Percentiles rank a stretch among this genome's conserved stretches.
phyloP scores from a whole-genome alignment of 2,329 filamentous ascomycete species.

The Rasamsonia emersonii region DNA sequence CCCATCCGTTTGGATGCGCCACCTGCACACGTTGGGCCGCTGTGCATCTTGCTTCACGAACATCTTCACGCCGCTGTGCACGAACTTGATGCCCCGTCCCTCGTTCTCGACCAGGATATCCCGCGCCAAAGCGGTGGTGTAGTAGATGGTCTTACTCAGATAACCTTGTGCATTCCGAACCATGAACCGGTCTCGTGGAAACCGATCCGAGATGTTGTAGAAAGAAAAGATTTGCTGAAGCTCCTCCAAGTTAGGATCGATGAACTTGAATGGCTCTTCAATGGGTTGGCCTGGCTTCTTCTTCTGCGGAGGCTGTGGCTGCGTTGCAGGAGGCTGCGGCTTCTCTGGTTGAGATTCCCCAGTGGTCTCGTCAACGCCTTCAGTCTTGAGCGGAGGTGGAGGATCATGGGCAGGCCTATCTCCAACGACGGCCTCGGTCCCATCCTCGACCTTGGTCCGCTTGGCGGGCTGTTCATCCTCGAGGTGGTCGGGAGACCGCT shows the following conservation, averaged over 20 bases:
- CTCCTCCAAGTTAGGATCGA: conserved; percentile 64
- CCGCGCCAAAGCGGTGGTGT: conserved; percentile 75
- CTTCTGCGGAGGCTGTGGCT: conserved; percentile 21
- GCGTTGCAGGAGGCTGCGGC: conserved; percentile 8
- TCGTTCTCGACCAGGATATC: conserved; percentile 84
- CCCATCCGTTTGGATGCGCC: conserved; percentile 93
- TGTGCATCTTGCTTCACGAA: conserved; percentile 97
- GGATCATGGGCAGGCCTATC: conserved; percentile 29
- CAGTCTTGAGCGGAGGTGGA: conserved; percentile 16
- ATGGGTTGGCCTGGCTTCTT: conserved; percentile 42
- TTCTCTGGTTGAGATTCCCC: conserved; percentile 10
- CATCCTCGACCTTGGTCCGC: conserved; percentile 35
- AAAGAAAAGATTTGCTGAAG: conserved; percentile 71
- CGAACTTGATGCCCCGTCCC: conserved; percentile 84
- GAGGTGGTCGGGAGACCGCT: conserved; percentile 25
- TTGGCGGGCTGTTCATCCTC: conserved; percentile 33
- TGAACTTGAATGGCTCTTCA: conserved; percentile 93
- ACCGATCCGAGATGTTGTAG: conserved; percentile 74
- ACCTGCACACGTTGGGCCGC: conserved; percentile 74
- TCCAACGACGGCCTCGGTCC: conserved; percentile 28
- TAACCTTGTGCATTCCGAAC: conserved; percentile 86
- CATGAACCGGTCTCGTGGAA: conserved; percentile 88
- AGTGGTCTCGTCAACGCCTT: conserved; percentile 14
- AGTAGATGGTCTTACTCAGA: conserved; percentile 92
- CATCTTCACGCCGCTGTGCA: conserved; percentile 97